Conservation (phyloP, 495 filamentous ascomycete genomes). For the Acidiella bohemica region DNA sequence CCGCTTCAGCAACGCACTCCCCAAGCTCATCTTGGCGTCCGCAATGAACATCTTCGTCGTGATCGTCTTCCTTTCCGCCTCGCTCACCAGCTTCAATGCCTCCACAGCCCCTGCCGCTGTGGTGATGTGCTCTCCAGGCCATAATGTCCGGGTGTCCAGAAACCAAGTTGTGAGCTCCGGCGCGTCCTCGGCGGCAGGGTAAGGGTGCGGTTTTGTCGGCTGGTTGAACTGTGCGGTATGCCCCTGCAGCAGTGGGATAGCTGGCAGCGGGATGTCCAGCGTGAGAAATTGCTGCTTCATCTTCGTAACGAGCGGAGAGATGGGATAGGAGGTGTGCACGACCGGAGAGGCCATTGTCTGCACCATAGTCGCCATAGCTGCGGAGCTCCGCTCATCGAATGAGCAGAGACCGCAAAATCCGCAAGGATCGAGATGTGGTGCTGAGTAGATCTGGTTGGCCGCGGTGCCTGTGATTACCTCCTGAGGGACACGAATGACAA, state of each 20-base stretch:
- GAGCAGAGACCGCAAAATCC: neutral
- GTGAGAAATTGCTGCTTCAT: slow-evolving; percentile 14
- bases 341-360: neutral
- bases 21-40: slow-evolving; percentile 58
- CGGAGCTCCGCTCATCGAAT: slow-evolving; percentile 2
- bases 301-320: slow-evolving; percentile 10
- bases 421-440: neutral
- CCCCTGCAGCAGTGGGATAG: slow-evolving; percentile 1
- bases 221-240: neutral
- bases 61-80: slow-evolving; percentile 37
- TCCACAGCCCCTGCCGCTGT: slow-evolving; percentile 32
- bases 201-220: slow-evolving; percentile 1
- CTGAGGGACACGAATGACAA: neutral
- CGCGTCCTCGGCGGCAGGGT: slow-evolving; percentile 1
- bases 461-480: neutral
- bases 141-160: slow-evolving; percentile 28
- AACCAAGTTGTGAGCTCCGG: slow-evolving; percentile 27
- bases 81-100: slow-evolving; percentile 43
- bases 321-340: neutral
- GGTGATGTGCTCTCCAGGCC: slow-evolving; percentile 27
- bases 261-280: slow-evolving; percentile 10
- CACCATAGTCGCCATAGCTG: slow-evolving; percentile 1
- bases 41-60: slow-evolving; percentile 45
- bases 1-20: slow-evolving; percentile 68
- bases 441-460: neutral